Evolutionary conservation across 495 filamentous ascomycete genomes (phyloP).

Genomic region (Neurospora cerealis): DNA sequence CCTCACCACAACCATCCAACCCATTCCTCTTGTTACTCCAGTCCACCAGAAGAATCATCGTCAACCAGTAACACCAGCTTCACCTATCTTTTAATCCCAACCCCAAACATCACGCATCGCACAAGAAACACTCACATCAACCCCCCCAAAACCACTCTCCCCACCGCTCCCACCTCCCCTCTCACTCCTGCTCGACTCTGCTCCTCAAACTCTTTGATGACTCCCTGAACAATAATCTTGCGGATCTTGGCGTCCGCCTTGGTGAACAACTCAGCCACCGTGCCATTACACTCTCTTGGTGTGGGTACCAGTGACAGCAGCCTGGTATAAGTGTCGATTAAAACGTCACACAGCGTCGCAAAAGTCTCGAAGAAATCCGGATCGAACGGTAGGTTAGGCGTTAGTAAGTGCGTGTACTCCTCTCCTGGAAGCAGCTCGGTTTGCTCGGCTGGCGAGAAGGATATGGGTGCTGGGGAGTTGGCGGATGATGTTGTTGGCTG

Average conservation of each 20-base stretch:
- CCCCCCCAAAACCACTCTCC: slow-evolving; percentile 81
- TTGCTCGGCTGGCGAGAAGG: slow-evolving; percentile 35
- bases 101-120: not conserved
- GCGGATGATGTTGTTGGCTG: not conserved
- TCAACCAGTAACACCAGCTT: not conserved
- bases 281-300: slow-evolving; percentile 49
- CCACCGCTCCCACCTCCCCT: slow-evolving; percentile 71
- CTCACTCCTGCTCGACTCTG: slow-evolving; percentile 61
- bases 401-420: slow-evolving; percentile 80
- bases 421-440: slow-evolving; percentile 53
- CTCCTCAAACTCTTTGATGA: slow-evolving; percentile 92
- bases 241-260: slow-evolving; percentile 80
- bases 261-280: slow-evolving; percentile 69
- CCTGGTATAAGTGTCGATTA: slow-evolving; percentile 84
- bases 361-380: slow-evolving; percentile 97
- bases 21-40: not conserved
- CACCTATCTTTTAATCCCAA: not conserved
- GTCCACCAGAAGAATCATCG: not conserved
- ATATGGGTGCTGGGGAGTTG: slow-evolving; percentile 25
- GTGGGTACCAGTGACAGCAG: slow-evolving; percentile 61
- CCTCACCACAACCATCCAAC: not conserved
- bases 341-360: slow-evolving; percentile 89
- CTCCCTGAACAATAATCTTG: slow-evolving; percentile 75
- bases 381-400: slow-evolving; percentile 89
- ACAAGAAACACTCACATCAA: slow-evolving; percentile 49